phyloP scores from a whole-genome alignment of 257 asterid species.

The Scutellaria baicalensis region DNA sequence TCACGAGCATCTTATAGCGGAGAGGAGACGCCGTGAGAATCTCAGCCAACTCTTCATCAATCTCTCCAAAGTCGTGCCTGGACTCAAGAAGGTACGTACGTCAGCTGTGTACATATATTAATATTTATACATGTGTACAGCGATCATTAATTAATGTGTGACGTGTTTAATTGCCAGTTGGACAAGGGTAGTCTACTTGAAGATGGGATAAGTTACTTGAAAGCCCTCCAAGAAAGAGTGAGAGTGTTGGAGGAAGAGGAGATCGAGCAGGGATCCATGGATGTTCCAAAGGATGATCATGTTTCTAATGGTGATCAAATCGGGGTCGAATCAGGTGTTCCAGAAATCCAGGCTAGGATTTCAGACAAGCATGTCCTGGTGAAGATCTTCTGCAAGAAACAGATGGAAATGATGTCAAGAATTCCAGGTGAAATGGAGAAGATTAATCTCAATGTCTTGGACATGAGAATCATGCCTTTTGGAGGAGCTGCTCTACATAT shows the following conservation, averaged over 20 bases:
- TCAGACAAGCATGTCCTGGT: conserved; percentile 29
- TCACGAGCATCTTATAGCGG: conserved; percentile 47
- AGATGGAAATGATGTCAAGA: conserved; percentile 22
- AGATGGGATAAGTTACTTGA: conserved; percentile 30
- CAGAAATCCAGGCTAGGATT: conserved; percentile 36
- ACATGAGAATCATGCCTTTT: conserved; percentile 50
- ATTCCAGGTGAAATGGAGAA: conserved; percentile 36
- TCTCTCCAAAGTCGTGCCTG: conserved; percentile 54
- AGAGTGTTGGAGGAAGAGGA: conserved; percentile 24
- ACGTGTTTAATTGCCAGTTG: too few species aligned
- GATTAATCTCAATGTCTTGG: conserved; percentile 32
- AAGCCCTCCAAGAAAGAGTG: conserved; percentile 46
- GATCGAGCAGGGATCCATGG: background rate
- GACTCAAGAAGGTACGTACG: conserved; percentile 51
- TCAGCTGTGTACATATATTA: too few species aligned
- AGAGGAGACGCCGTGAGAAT: conserved; percentile 56
- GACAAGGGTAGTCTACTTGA: conserved; percentile 40
- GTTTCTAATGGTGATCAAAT: background rate
- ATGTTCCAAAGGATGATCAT: background rate
- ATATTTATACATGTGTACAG: too few species aligned
- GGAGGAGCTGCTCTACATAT: conserved; percentile 37
- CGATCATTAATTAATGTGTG: too few species aligned
- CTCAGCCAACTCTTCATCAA: conserved; percentile 46
- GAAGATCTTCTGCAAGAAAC: conserved; percentile 36
- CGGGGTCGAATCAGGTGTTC: background rate